Percentiles rank a stretch among this genome's conserved stretches.
Conservation (phyloP, 2,329 filamentous ascomycete species). For the Rhynchosporium secalis region DNA sequence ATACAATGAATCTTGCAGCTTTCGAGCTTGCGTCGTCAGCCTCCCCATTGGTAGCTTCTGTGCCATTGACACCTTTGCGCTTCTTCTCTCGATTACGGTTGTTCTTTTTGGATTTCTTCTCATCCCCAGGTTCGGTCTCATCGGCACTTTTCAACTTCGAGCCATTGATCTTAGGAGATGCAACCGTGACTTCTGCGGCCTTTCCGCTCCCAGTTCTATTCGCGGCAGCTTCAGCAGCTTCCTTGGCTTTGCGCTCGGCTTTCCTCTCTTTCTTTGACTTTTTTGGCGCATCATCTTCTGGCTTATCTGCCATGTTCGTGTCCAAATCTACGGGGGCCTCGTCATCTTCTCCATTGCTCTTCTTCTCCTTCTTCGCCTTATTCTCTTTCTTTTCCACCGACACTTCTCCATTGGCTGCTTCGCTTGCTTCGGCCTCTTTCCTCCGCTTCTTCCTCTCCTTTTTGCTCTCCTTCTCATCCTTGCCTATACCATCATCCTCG, state of each 20-base stretch:
- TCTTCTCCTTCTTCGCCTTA: conserved; percentile 25
- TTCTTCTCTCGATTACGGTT: conserved; percentile 41
- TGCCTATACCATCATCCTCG: conserved; percentile 22
- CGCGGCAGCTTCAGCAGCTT: conserved; percentile 34
- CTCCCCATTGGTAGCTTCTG: conserved; percentile 21
- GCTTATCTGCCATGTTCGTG: conserved; percentile 20
- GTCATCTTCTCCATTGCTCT: conserved; percentile 19
- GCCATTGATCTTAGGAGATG: conserved; percentile 9
- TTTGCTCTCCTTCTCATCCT: conserved; percentile 27
- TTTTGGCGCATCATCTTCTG: conserved; percentile 30
- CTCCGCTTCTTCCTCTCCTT: conserved; percentile 28
- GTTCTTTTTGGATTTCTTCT: conserved; percentile 42
- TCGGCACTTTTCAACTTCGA: conserved; percentile 12
- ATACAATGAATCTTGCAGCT: conserved; percentile 67
- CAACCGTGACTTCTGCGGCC: conserved; percentile 9
- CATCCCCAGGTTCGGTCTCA: conserved; percentile 24
- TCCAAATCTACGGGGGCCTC: conserved; percentile 6
- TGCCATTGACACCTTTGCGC: conserved; percentile 27
- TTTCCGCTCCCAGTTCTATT: conserved; percentile 21
- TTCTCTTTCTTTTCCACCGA: conserved; percentile 23
- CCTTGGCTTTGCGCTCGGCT: conserved; percentile 40
- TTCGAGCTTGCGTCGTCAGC: conserved; percentile 25
- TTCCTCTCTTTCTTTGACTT: conserved; percentile 43
- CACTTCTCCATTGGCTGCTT: conserved; percentile 19
- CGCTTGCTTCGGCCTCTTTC: conserved; percentile 17